These are phyloP conservation scores for Takashimella koratensis DNA, from an alignment of 1,284 basidiomycete species.

Conservation along the genomic window DNA sequence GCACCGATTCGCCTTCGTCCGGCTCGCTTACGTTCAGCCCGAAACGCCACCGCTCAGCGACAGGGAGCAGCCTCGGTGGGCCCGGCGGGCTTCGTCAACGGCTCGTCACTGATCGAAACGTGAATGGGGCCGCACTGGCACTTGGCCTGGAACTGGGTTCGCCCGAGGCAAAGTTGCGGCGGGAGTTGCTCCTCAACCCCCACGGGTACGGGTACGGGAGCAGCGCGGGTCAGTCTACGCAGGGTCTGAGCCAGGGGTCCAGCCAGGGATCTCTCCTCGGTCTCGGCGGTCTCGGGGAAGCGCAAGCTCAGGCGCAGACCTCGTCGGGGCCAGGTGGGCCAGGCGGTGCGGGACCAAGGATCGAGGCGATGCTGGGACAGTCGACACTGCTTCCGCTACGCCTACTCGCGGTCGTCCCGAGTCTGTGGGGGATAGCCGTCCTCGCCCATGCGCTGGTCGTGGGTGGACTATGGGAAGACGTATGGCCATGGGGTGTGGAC, in stretches of 20 bases:
- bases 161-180: background rate
- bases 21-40: slow-evolving; percentile 39
- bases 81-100: background rate
- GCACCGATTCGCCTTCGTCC: slow-evolving; percentile 32
- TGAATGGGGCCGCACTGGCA: background rate
- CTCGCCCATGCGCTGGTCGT: slow-evolving; percentile 29
- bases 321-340: background rate
- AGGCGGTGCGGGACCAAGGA: slow-evolving; percentile 6
- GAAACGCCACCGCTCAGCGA: slow-evolving; percentile 19
- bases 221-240: background rate
- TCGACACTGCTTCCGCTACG: slow-evolving; percentile 33
- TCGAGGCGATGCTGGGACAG: slow-evolving; percentile 28
- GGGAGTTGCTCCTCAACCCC: background rate
- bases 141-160: background rate
- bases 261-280: too few relatives aligned
- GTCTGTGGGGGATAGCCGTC: slow-evolving; percentile 38
- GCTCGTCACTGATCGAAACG: background rate
- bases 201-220: background rate
- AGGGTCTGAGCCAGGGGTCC: background rate
- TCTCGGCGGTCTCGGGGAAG: too few relatives aligned
- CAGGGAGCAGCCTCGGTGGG: background rate
- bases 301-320: background rate
- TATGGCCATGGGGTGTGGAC: slow-evolving; percentile 46
- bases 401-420: slow-evolving; percentile 39
- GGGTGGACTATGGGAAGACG: slow-evolving; percentile 33